Percentiles rank a stretch among this genome's conserved stretches.
Conservation (phyloP, 306 rosid species). For the Ormosia semicastrata region DNA sequence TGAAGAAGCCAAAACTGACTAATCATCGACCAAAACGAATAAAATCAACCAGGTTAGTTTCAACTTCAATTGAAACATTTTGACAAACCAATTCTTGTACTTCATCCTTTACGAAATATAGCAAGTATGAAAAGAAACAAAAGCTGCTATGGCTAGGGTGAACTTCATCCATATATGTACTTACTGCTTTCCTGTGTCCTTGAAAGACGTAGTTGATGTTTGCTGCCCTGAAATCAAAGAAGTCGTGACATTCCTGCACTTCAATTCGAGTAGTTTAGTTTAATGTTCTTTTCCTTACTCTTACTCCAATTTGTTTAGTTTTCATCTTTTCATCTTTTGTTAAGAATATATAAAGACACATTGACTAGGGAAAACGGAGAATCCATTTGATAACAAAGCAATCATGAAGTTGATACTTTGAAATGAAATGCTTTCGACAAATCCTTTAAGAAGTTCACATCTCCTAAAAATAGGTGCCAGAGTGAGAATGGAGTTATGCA, state of each 20-base stretch:
- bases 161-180: background rate
- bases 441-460: no score
- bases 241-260: constrained; percentile 47
- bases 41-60: background rate
- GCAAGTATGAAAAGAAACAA: background rate
- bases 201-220: constrained; percentile 33
- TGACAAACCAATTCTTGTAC: no score
- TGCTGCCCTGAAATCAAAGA: constrained; percentile 50
- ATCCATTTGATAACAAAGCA: background rate
- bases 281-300: background rate
- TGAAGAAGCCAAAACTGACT: background rate
- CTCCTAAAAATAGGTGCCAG: no score
- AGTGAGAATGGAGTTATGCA: no score
- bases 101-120: no score
- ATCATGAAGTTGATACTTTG: background rate
- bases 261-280: background rate
- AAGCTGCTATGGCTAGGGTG: background rate
- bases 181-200: constrained; percentile 46
- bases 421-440: background rate
- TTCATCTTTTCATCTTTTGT: background rate
- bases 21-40: background rate
- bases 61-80: no score
- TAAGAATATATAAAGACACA: background rate
- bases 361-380: background rate
- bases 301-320: background rate